phyloP scores from a whole-genome alignment of 768 basidiomycete genomes.

The Mycena alexandri region DNA sequence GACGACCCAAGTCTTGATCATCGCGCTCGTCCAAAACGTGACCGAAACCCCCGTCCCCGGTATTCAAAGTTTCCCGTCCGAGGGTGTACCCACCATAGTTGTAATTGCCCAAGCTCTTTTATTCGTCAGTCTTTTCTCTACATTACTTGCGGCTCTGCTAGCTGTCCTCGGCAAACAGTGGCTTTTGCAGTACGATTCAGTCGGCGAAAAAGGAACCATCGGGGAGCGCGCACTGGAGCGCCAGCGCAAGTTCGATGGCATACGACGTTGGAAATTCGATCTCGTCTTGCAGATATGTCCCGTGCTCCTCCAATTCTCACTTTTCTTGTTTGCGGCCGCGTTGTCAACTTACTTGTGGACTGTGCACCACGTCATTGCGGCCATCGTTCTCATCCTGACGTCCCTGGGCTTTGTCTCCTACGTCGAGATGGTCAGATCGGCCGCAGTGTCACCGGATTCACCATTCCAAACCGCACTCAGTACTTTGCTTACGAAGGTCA shows the following conservation, averaged over 20 bases:
- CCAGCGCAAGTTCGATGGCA: slow-evolving; percentile 2
- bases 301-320: slow-evolving; percentile 1
- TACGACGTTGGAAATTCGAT: slow-evolving; percentile 5
- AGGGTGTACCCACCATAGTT: neutral
- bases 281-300: slow-evolving; percentile 7
- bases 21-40: neutral
- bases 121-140: neutral
- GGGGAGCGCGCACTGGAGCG: slow-evolving; percentile 6
- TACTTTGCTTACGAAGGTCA: neutral
- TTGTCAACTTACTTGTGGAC: neutral
- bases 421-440: neutral
- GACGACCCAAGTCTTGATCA: neutral
- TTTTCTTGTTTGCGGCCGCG: slow-evolving; percentile 2
- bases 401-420: neutral
- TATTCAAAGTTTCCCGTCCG: neutral
- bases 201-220: slow-evolving; percentile 3
- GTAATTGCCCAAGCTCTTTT: slow-evolving; percentile 1
- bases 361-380: neutral
- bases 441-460: neutral
- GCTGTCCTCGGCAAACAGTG: slow-evolving; percentile 17
- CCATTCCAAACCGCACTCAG: slow-evolving; percentile 12
- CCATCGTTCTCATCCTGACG: neutral
- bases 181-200: slow-evolving; percentile 6
- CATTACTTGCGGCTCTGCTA: slow-evolving; percentile 1
- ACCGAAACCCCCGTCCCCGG: neutral